A percentile compares a stretch with the other conserved stretches of the same genome.
Conservation (phyloP, 2,329 filamentous ascomycete species). For the Pestalotiopsis sp. region DNA sequence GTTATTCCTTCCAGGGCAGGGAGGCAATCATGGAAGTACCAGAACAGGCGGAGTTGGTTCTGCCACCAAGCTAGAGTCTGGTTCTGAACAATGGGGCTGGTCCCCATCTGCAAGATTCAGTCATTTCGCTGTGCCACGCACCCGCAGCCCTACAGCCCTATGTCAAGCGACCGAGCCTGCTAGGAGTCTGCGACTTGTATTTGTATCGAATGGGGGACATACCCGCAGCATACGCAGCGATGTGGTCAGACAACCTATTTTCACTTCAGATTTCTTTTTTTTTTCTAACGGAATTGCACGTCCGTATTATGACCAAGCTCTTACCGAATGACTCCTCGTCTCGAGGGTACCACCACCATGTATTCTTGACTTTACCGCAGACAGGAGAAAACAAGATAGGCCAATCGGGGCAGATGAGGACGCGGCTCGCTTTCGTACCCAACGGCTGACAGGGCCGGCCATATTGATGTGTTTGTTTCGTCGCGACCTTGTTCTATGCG, state of each 20-base stretch:
- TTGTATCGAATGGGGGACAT: neutral
- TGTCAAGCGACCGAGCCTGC: neutral
- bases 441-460: too few species aligned
- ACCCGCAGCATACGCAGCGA: too few species aligned
- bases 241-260: too few species aligned
- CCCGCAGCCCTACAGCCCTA: neutral
- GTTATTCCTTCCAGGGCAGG: constrained; percentile 43
- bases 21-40: constrained; percentile 39
- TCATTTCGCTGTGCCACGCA: neutral
- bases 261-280: too few species aligned
- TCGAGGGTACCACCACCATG: too few species aligned
- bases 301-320: too few species aligned
- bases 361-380: too few species aligned
- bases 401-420: too few species aligned
- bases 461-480: neutral
- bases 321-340: too few species aligned
- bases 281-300: too few species aligned
- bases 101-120: neutral
- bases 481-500: neutral
- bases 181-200: neutral
- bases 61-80: constrained; percentile 26
- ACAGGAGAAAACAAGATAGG: too few species aligned
- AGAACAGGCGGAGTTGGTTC: constrained; percentile 37
- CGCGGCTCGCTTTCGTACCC: too few species aligned
- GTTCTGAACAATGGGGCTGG: neutral